A percentile compares a stretch with the other conserved stretches of the same genome.
Conservation (phyloP, 768 basidiomycete genomes). For the Scleroderma citrinum region DNA sequence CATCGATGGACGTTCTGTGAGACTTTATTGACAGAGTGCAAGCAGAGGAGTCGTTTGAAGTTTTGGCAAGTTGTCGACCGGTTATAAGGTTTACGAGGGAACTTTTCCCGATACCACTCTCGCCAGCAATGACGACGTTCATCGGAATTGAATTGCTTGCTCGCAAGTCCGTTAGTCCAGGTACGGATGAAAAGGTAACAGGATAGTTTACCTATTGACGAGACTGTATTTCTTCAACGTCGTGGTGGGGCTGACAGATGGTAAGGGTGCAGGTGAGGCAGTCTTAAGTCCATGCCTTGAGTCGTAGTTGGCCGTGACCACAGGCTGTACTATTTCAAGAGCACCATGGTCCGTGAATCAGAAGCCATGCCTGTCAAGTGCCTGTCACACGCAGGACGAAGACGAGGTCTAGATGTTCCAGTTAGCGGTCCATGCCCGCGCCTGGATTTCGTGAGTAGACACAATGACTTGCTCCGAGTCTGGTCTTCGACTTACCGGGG, state of each 20-base stretch:
- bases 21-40: constrained; percentile 10
- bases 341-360: no score
- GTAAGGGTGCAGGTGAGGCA: background rate
- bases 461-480: no score
- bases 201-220: background rate
- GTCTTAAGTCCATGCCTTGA: background rate
- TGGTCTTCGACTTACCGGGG: no score
- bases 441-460: no score
- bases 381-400: no score
- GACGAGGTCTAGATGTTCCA: no score
- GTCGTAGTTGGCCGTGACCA: no score
- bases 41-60: constrained; percentile 16
- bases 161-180: background rate
- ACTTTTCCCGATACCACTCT: constrained; percentile 21
- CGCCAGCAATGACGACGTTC: constrained; percentile 21
- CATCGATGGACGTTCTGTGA: constrained; percentile 11
- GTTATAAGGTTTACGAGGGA: constrained; percentile 20
- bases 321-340: no score
- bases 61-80: constrained; percentile 5
- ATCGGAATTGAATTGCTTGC: constrained; percentile 2
- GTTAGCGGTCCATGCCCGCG: no score
- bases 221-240: background rate
- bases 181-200: background rate
- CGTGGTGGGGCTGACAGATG: no score
- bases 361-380: no score